Base-by-base conservation (phyloP, 495 filamentous ascomycete species). In the Xylaria nigripes region DNA sequence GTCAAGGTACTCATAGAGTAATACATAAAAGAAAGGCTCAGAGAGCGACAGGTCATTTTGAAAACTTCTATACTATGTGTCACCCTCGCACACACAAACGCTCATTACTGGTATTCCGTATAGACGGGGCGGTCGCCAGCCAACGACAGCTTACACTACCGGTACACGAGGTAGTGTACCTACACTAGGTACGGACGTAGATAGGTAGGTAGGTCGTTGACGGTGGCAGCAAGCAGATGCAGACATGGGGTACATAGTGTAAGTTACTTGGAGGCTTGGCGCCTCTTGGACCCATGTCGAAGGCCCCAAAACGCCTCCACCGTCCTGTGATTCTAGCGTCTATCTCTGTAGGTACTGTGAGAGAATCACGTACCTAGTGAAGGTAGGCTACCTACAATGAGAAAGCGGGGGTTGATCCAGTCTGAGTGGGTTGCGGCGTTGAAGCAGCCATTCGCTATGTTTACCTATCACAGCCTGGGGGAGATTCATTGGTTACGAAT, bases 241-340 rank as follows among this genome's bases (percentile, higher is more conserved):
- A 56, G 47, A 51, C 30, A 45, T 42, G 53, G 61, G 64, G 64
- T 40, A 18, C 18, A 13, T 40, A 18, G 36, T 40, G 36, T 16
- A n/a, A 40, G 12, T 16, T 3, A 13, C 57, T 51, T 50, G 29
- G 40, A 36, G 7, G 54, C 64, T 67, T 67, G 64, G 64, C 64
- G 42, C 64, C 64, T 62, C 51, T 66, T 42, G 23, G 36, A 62
- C 45, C 64, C 64, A 52, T 55, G 64, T 58, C 48, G 47, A 23
- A 45, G 52, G 53, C 61, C 61, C 52, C 51, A 55, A 45, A 58
- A 52, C 48, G 46, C 48, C 60, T 48, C 61, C 58, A 61, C 54
- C 58, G 52, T 36, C 58, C 60, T 61, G 52, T 61, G 54, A 60
- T 58, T 54, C 55, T 52, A 61, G 58, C 56, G 60, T 61, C 55